Evolutionary conservation across 768 basidiomycete genomes (phyloP), one percentile per base, ranked within the genome.

Genomic region (Tulasnella sp.): DNA sequence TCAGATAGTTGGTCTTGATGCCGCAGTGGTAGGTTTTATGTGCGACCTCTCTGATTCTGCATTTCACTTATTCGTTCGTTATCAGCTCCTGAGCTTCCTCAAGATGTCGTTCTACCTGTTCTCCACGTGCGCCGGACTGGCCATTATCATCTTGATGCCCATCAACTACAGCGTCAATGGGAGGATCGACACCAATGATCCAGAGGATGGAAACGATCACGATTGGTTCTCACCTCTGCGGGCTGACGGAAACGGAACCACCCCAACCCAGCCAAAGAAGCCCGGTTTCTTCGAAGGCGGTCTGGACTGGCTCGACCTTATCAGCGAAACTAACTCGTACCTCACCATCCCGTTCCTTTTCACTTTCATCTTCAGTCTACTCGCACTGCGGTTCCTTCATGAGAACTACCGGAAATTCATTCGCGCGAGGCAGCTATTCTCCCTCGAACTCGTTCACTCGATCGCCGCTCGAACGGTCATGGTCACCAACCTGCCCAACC

Each of bases 1-100:
- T 2, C 95, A 98, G 80, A 96, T 97, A 66, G 96, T 99, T 14
- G 96, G 96, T 0, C 82, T 99, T 47, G 96, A 99, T 80, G 96
- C 96, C 47, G 95, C 94, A 1, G 97, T 98, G 76, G 94, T 94
- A 78, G 77, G 92, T 84, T 16, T 59, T 11, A 37, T 19, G 36
- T 62, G n/a, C n/a, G n/a, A n/a, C 1, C 39, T 59, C 37, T 64
- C 47, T 34, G 11, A 14, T 22, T 26, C n/a, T n/a, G 22, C n/a
- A 12, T 36, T 74, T 26, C 40, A 22, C 26, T 62, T 12, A 35
- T 59, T 68, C 59, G 72, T 73, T 26, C 71, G 44, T 7, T 39
- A 35, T 16, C 78, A 97, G 94, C 85, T 98, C 1, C 85, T 99
- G 52, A 93, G 90, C 75, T 98, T 99, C 81, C 91, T 94, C 85